Conservation (phyloP, 2,329 filamentous ascomycete species). For the Sporothrix pallida region DNA sequence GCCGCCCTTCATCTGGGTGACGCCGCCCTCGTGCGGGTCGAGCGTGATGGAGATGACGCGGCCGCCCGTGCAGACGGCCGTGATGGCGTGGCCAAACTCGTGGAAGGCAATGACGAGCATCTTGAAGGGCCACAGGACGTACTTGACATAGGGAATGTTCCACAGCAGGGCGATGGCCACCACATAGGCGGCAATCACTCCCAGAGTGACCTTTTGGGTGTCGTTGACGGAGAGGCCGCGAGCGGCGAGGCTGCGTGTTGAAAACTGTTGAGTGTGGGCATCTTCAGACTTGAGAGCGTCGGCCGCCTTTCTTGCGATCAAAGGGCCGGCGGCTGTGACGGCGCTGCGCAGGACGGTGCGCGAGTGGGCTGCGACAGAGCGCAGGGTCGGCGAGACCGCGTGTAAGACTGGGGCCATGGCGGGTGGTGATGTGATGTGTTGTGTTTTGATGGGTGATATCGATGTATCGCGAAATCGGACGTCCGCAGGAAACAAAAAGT, state of each 20-base stretch:
- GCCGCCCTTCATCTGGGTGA: conserved; percentile 78
- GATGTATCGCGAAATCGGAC: background rate
- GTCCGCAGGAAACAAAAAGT: background rate
- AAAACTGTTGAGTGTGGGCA: background rate
- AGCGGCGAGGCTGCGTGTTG: conserved; percentile 11
- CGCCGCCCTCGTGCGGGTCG: conserved; percentile 77
- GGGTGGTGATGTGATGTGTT: background rate
- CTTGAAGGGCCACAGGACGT: conserved; percentile 83
- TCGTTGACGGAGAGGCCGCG: conserved; percentile 61
- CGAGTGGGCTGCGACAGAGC: conserved; percentile 33
- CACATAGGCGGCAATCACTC: conserved; percentile 62
- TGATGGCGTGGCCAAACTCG: conserved; percentile 78
- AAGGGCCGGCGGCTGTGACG: conserved; percentile 33
- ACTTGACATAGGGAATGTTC: conserved; percentile 79
- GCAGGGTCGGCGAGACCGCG: conserved; percentile 30
- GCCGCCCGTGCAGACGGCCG: conserved; percentile 73
- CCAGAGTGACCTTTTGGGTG: conserved; percentile 73
- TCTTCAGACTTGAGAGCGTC: conserved; percentile 22
- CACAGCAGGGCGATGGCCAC: conserved; percentile 77
- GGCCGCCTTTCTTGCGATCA: conserved; percentile 32
- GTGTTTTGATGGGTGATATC: background rate
- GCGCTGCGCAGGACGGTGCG: conserved; percentile 32
- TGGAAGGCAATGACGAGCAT: conserved; percentile 87
- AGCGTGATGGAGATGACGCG: conserved; percentile 65
- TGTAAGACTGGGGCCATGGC: conserved; percentile 35